Percentiles rank a stretch among this genome's conserved stretches.
Evolutionary conservation across 176 grass and related monocot species (phyloP).

Genomic region (Rhynchospora breviuscula): DNA sequence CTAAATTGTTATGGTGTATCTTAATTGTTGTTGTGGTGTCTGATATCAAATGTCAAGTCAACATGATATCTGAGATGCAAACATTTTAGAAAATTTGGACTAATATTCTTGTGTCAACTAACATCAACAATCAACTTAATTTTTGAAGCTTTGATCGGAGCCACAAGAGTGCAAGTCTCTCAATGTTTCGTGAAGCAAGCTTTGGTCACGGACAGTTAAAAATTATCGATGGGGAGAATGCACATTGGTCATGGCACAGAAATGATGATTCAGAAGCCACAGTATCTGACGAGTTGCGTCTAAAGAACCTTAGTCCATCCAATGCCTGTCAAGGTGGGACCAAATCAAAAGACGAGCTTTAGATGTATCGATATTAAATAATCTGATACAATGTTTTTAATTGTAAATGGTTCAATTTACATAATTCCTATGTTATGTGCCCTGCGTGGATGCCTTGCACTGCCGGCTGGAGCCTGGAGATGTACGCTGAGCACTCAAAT

Average conservation of each 20-base stretch:
- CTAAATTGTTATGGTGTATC: too few relatives aligned
- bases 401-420: background rate
- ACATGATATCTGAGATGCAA: too few relatives aligned
- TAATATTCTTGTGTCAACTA: background rate
- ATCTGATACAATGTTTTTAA: background rate
- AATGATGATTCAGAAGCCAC: constrained; percentile 47
- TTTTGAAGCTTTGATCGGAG: constrained; percentile 44
- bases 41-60: too few relatives aligned
- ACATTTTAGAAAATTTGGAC: too few relatives aligned
- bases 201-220: constrained; percentile 62
- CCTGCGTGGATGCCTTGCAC: too few relatives aligned
- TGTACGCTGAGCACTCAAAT: too few relatives aligned
- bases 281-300: constrained; percentile 61
- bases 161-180: constrained; percentile 55
- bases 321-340: background rate
- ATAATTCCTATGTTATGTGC: too few relatives aligned
- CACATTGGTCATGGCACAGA: constrained; percentile 76
- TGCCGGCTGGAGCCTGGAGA: too few relatives aligned
- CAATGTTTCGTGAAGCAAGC: constrained; percentile 64
- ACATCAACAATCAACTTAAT: background rate
- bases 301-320: constrained; percentile 28
- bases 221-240: constrained; percentile 44
- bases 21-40: too few relatives aligned
- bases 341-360: constrained; percentile 33
- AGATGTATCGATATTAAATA: constrained; percentile 1